phyloP scores from a whole-genome alignment of 2,329 filamentous ascomycete species.

The Chalaropsis thielavioides region DNA sequence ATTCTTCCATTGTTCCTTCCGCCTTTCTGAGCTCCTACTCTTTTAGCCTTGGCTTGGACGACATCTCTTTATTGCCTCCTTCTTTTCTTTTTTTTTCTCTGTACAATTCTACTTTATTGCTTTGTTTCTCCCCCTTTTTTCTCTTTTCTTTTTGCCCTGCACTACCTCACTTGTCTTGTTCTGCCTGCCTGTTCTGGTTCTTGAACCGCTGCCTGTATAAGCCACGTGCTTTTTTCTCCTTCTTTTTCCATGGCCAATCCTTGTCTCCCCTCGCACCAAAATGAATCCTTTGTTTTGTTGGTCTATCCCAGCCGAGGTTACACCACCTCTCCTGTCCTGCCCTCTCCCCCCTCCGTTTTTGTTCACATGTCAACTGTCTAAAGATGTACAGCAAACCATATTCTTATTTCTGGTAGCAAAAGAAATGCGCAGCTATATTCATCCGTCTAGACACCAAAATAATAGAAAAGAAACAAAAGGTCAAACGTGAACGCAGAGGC shows the following conservation, averaged over 20 bases:
- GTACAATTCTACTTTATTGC: not conserved
- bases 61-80: not conserved
- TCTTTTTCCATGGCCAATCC: no score
- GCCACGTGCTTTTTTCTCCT: not conserved
- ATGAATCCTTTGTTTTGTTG: not conserved
- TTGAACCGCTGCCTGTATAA: not conserved
- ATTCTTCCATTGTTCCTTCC: conserved; percentile 7
- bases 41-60: not conserved
- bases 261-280: not conserved
- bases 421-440: not conserved
- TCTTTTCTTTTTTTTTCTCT: not conserved
- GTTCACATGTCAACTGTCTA: not conserved
- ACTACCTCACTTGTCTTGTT: not conserved
- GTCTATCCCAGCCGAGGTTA: not conserved
- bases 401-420: not conserved
- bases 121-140: not conserved
- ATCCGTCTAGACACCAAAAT: not conserved
- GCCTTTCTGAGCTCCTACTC: not conserved
- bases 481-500: not conserved
- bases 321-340: not conserved
- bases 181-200: not conserved
- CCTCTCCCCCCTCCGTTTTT: not conserved
- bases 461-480: not conserved
- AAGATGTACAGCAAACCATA: not conserved
- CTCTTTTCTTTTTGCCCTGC: not conserved